Conservation (phyloP, 106 monocot genomes). For the Alisma plantagoaquatica region DNA sequence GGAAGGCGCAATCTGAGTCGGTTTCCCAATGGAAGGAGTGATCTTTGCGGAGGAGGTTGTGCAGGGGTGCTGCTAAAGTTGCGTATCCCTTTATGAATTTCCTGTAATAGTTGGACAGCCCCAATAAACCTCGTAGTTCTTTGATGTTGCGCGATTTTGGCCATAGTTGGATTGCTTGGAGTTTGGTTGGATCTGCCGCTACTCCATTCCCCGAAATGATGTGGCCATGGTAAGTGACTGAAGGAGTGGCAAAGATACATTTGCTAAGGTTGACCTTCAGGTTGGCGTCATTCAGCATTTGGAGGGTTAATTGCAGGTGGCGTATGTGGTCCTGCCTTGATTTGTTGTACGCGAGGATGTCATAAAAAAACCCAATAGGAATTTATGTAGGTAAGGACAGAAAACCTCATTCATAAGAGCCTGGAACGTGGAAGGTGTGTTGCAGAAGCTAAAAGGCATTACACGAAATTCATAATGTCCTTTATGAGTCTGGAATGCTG, state of each 20-base stretch:
- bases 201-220: neutral
- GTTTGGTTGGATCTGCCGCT: neutral
- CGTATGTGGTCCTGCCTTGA: no score
- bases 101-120: neutral
- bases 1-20: neutral
- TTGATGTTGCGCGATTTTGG: neutral
- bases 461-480: conserved; percentile 6
- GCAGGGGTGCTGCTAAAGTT: neutral
- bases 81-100: neutral
- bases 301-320: neutral
- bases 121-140: neutral
- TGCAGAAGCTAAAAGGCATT: conserved; percentile 2
- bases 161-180: neutral
- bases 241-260: neutral
- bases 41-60: neutral
- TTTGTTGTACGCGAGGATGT: no score
- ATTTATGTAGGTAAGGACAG: neutral
- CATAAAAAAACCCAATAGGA: conserved; percentile 1
- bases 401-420: neutral
- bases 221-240: neutral
- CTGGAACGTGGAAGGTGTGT: neutral
- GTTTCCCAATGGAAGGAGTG: neutral
- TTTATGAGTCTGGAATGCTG: conserved; percentile 1
- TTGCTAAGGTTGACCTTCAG: neutral
- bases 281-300: neutral